These are phyloP conservation scores for Citropsis articulata DNA, from an alignment of 345 rosid species.

Conservation along the genomic window DNA sequence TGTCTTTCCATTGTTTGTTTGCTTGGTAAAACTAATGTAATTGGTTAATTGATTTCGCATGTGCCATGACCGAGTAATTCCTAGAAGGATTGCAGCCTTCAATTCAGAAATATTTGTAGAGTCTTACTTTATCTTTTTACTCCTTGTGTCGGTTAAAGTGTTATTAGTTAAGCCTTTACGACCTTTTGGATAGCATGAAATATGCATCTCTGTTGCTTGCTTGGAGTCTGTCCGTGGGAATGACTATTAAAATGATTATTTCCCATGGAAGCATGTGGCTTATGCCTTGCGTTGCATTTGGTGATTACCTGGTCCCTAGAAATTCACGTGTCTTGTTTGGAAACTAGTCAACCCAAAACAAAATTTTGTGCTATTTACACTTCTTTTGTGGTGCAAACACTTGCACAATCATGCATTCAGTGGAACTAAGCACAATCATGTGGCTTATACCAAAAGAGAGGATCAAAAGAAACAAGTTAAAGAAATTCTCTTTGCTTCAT, in stretches of 20 bases:
- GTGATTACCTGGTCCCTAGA: not conserved
- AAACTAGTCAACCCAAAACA: not conserved
- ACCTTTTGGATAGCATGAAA: not conserved
- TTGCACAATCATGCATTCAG: not conserved
- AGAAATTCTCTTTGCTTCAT: not conserved
- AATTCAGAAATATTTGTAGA: not conserved
- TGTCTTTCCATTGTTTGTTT: not conserved
- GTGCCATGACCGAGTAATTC: not conserved
- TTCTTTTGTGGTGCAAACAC: not conserved
- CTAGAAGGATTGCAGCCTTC: not conserved
- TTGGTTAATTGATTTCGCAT: not conserved
- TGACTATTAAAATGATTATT: not conserved
- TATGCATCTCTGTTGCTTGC: not conserved
- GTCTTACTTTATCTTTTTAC: not conserved
- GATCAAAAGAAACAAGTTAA: not conserved
- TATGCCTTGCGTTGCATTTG: not conserved
- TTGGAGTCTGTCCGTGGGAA: not conserved
- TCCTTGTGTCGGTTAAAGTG: not conserved
- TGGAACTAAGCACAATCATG: not conserved
- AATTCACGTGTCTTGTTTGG: not conserved
- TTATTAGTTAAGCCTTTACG: not conserved
- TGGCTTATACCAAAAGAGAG: not conserved
- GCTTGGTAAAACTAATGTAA: not conserved
- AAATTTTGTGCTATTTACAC: not conserved
- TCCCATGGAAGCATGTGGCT: not conserved